Evolutionary conservation across 1,284 basidiomycete genomes (phyloP).

Genomic region (Dichomitus squalens): DNA sequence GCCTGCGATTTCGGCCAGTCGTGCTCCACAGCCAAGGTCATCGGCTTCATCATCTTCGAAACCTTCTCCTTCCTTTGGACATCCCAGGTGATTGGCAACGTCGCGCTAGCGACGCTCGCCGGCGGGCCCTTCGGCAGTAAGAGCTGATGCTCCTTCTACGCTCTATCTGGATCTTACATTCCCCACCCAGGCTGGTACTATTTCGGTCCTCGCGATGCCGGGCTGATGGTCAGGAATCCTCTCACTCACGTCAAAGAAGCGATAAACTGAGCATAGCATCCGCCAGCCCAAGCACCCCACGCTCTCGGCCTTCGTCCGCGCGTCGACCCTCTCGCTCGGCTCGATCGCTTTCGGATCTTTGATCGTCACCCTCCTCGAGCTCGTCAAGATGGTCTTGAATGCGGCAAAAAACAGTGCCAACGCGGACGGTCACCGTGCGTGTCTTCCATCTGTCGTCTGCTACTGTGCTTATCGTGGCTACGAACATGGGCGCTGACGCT

Average conservation of each 20-base stretch:
- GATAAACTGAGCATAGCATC: neutral
- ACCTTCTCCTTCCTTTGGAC: conserved; percentile 87
- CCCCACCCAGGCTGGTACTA: conserved; percentile 63
- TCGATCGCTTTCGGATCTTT: conserved; percentile 90
- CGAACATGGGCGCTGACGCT: neutral
- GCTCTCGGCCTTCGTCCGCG: conserved; percentile 71
- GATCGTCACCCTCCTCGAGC: conserved; percentile 86
- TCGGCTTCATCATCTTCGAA: conserved; percentile 77
- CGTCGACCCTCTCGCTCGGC: conserved; percentile 85
- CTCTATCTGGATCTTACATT: neutral
- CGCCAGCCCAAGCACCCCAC: conserved; percentile 71
- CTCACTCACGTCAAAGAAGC: neutral
- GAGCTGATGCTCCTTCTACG: conserved; percentile 18
- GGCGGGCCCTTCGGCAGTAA: conserved; percentile 66
- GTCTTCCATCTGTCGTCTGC: neutral
- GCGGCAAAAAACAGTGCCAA: conserved; percentile 69
- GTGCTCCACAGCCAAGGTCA: conserved; percentile 56
- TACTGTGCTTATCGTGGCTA: neutral
- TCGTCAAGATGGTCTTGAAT: conserved; percentile 70
- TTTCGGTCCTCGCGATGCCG: conserved; percentile 64
- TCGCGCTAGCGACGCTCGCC: conserved; percentile 78
- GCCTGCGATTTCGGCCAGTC: conserved; percentile 44
- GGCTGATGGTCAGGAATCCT: conserved; percentile 53
- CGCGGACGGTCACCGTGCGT: conserved; percentile 74
- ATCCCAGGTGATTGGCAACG: conserved; percentile 79